Evolutionary conservation across 345 rosid genomes (phyloP).

Genomic region (Pugionium cornutum): DNA sequence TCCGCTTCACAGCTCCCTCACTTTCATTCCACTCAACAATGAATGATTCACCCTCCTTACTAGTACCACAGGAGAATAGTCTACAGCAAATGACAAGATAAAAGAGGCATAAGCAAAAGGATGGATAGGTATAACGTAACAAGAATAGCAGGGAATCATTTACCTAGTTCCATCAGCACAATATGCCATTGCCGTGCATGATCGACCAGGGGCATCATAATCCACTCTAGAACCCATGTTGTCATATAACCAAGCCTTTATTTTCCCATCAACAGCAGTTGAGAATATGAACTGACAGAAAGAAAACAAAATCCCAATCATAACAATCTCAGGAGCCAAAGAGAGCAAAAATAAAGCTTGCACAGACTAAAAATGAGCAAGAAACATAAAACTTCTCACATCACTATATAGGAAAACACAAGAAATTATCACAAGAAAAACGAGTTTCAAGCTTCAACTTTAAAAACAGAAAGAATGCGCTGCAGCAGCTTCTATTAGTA

Average conservation of each 20-base stretch:
- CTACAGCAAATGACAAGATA: constrained; percentile 34
- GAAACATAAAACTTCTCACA: background rate
- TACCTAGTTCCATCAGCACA: constrained; percentile 77
- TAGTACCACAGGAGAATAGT: constrained; percentile 74
- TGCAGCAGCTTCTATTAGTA: constrained; percentile 8
- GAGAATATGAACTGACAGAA: constrained; percentile 57
- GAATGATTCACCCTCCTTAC: constrained; percentile 64
- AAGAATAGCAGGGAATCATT: constrained; percentile 11
- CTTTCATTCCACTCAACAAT: constrained; percentile 78
- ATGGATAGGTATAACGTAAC: background rate
- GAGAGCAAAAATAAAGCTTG: constrained; percentile 15
- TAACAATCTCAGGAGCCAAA: constrained; percentile 19
- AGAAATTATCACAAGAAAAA: constrained; percentile 8
- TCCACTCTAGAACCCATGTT: constrained; percentile 74
- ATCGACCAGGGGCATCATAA: constrained; percentile 80
- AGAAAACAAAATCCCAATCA: constrained; percentile 12
- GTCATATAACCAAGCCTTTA: constrained; percentile 87
- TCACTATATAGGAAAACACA: constrained; percentile 9
- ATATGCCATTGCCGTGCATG: constrained; percentile 74
- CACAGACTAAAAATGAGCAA: constrained; percentile 9
- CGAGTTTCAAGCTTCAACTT: constrained; percentile 17
- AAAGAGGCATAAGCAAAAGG: constrained; percentile 26
- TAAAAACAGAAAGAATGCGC: constrained; percentile 9
- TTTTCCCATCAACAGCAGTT: constrained; percentile 61
- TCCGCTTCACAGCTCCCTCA: constrained; percentile 68